Percentiles rank a stretch among this genome's conserved stretches.
phyloP scores from a whole-genome alignment of 495 filamentous ascomycete genomes.

The Penicillium tannophilum region DNA sequence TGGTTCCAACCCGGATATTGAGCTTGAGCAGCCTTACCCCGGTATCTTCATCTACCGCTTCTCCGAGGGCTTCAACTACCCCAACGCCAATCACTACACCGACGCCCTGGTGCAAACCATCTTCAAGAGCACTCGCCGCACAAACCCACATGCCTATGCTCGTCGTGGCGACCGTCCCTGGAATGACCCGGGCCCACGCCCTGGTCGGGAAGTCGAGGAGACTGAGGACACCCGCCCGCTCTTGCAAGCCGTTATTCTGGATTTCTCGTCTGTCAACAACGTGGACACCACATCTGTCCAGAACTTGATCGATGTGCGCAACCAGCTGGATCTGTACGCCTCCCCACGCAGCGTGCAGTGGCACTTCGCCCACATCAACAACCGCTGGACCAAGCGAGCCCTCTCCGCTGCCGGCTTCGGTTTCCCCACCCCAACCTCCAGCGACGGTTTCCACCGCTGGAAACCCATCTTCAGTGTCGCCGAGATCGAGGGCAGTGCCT shows the following conservation, averaged over 20 bases:
- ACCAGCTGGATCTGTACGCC: conserved; percentile 90
- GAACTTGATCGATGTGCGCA: conserved; percentile 94
- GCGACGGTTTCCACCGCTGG: conserved; percentile 68
- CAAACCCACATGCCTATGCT: conserved; percentile 63
- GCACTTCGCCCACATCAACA: conserved; percentile 94
- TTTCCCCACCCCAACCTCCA: conserved; percentile 68
- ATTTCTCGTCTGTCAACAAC: conserved; percentile 95
- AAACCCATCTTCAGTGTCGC: conserved; percentile 96
- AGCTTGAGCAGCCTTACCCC: conserved; percentile 78
- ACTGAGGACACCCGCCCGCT: conserved; percentile 59
- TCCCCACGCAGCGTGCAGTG: conserved; percentile 86
- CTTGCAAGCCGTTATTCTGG: conserved; percentile 89
- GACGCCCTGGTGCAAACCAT: conserved; percentile 76
- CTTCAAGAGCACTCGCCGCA: conserved; percentile 75
- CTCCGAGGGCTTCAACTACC: conserved; percentile 95
- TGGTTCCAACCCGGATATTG: conserved; percentile 86
- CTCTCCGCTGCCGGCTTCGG: conserved; percentile 93
- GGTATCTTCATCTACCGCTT: conserved; percentile 98
- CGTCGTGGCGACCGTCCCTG: conserved; percentile 85
- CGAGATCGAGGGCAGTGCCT: conserved; percentile 74
- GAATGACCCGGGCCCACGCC: conserved; percentile 90
- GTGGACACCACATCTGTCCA: conserved; percentile 94
- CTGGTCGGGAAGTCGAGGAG: conserved; percentile 36
- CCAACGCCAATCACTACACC: conserved; percentile 89
- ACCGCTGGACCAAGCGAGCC: conserved; percentile 96